Evolutionary conservation across 2,329 filamentous ascomycete species (phyloP), one percentile per base, ranked within the genome.

Genomic region (Verticillium zaregamsianum): DNA sequence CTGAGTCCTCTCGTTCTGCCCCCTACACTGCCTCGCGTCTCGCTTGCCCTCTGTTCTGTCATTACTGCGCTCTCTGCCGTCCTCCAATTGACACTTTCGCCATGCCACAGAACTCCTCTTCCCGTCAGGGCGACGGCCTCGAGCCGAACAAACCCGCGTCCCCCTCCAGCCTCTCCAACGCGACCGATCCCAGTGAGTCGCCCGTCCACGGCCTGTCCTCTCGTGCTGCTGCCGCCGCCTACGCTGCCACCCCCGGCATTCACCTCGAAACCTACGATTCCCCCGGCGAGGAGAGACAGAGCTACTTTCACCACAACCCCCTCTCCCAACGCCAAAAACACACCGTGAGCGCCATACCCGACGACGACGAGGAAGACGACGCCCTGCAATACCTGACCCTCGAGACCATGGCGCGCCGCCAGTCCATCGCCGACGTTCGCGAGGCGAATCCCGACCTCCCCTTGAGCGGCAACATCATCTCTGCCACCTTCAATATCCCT

Each of bases 401-500:
- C 63, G 69, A 72, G 59, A 68, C 70, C 58, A 80, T 78, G 73
- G 79, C 77, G 62, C 76, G 74, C 57, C 77, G 77, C 61, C 79
- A 85, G 67, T 85, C 83, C 39, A 72, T 88, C 59, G 76, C 80
- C 31, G 83, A 87, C 59, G 80, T 86, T 64, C 79, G 81, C 68
- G 77, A 80, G 61, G 80, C 80, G 61, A 82, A 86, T 66, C 86
- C 86, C 9, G 80, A 85, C 63, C 73, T 89, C 55, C 76, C 78
- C 33, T 76, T 89, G 58, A 87, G 80, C 65, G 86, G 86, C n/a
- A 87, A 86, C 72, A 82, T 89, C 67, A 88, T 89, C 66, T 89
- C 86, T 2, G 86, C 83, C 23, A 87, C 86, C 20, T 89, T 89
- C 68, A 87, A 83, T 64, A 83, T 87, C 64, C 86, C 86, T 31